Evolutionary conservation across 2,329 filamentous ascomycete species (phyloP), one percentile per base, ranked within the genome.

Genomic region (Talaromyces amestolkiae): DNA sequence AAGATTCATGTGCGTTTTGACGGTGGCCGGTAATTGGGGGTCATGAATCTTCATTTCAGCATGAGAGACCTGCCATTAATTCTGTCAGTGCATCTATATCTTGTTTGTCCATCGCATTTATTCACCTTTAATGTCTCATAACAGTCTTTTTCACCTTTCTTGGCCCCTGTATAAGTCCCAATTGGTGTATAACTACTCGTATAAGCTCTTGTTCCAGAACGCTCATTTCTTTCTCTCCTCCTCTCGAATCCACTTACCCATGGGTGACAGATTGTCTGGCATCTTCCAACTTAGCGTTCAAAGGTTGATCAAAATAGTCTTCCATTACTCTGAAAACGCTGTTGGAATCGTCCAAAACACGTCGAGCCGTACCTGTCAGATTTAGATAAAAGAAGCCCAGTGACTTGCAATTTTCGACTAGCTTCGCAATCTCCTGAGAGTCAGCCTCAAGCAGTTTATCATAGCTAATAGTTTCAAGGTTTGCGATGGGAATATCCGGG

Each of bases 341-440:
- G 7, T 22, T 8, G 13, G 47, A 62, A 54, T 62, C 39, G 11
- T 37, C 31, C 60, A 62, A 45, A 15, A 53, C 22, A 19, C 13
- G 4, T 17, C 54, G 24, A 11, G 60, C 43, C 19, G 45, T 11
- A 54, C 35, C 60, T 15, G 11, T 24, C 31, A 54, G 39, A n/a
- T 63, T 35, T 9, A 63, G 47, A 41, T 63, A 63, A 45, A 63
- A 63, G 54, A 63, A 63, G 3, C 60, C 60, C 11, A 53, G 45
- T 13, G 49, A 39, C 35, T 63, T 53, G 47, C 60, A 63, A 54
- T 22, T 33, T 15, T 39, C 17, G 27, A 63, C 17, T 13, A 63
- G 35, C 31, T 45, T 63, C 11, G 2, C 45, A 63, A 63, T 41
- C 37, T 63, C 60, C n/a, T 27, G 9, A 24, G 43, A 35, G 15